Evolutionary conservation across 2,329 filamentous ascomycete genomes (phyloP).

Genomic region (Colletotrichum musae): DNA sequence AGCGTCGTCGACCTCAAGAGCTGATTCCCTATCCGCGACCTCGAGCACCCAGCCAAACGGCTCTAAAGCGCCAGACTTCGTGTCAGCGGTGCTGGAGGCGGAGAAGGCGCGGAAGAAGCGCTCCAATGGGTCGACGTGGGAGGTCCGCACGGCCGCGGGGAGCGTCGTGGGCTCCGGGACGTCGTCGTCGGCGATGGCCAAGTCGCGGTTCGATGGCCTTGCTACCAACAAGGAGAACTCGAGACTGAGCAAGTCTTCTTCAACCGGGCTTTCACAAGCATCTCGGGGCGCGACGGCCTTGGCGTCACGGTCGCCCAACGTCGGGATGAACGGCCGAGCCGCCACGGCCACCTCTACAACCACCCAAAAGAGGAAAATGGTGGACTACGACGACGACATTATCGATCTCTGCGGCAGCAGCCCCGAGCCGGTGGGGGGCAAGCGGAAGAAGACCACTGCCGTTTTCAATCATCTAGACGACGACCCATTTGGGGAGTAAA

Average conservation of each 20-base stretch:
- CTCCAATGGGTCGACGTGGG: conserved; percentile 20
- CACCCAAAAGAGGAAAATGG: conserved; percentile 24
- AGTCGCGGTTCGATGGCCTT: conserved; percentile 15
- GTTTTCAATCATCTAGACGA: conserved; percentile 26
- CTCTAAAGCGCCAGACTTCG: neutral
- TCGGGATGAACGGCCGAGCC: neutral
- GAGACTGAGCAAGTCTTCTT: neutral
- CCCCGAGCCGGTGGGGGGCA: neutral
- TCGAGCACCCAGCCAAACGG: neutral
- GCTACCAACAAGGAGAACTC: conserved; percentile 18
- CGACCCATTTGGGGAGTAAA: conserved; percentile 36
- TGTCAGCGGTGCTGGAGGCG: conserved; percentile 23
- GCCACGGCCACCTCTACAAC: conserved; percentile 1
- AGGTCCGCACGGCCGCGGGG: conserved; percentile 18
- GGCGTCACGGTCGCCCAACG: conserved; percentile 19
- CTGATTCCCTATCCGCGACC: neutral
- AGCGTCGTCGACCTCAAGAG: neutral
- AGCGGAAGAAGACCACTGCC: conserved; percentile 16
- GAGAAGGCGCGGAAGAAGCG: conserved; percentile 15
- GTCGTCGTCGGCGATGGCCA: conserved; percentile 8
- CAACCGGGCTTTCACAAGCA: neutral
- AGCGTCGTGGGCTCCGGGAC: conserved; percentile 21
- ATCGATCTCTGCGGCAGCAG: conserved; percentile 33
- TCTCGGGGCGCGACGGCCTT: neutral
- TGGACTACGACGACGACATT: conserved; percentile 13